Conservation (phyloP, 495 filamentous ascomycete genomes). For the Glarea lozoyensis region DNA sequence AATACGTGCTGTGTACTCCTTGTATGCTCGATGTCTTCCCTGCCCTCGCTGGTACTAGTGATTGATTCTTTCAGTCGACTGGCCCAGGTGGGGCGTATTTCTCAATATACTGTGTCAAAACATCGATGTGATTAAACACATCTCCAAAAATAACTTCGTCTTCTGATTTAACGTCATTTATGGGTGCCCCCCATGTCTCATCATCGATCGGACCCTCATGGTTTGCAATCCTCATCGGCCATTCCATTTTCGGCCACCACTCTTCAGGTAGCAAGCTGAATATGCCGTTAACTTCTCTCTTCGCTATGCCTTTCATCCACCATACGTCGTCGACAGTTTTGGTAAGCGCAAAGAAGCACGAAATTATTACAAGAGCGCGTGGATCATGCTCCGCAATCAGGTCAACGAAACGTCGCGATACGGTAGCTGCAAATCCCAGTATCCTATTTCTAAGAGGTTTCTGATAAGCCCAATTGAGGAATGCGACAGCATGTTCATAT, state of each 20-base stretch:
- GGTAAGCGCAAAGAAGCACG: conserved; percentile 48
- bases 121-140: conserved; percentile 16
- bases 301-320: conserved; percentile 49
- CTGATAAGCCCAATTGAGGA: conserved; percentile 46
- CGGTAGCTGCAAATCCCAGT: conserved; percentile 47
- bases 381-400: conserved; percentile 39
- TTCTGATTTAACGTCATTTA: conserved; percentile 5
- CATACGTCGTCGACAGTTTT: conserved; percentile 42
- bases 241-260: conserved; percentile 48
- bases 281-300: conserved; percentile 45
- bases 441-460: conserved; percentile 43
- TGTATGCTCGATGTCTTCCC: no score
- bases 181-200: conserved; percentile 32
- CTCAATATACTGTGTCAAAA: conserved; percentile 14
- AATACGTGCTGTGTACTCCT: no score
- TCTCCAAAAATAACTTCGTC: background rate
- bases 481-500: conserved; percentile 45
- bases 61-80: conserved; percentile 2
- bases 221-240: conserved; percentile 42
- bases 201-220: conserved; percentile 32
- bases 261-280: conserved; percentile 37
- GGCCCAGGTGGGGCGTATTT: conserved; percentile 2
- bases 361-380: conserved; percentile 42
- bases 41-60: no score
- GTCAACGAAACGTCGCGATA: conserved; percentile 47